phyloP scores from a whole-genome alignment of 768 basidiomycete genomes.

The Hygrophorus russula region DNA sequence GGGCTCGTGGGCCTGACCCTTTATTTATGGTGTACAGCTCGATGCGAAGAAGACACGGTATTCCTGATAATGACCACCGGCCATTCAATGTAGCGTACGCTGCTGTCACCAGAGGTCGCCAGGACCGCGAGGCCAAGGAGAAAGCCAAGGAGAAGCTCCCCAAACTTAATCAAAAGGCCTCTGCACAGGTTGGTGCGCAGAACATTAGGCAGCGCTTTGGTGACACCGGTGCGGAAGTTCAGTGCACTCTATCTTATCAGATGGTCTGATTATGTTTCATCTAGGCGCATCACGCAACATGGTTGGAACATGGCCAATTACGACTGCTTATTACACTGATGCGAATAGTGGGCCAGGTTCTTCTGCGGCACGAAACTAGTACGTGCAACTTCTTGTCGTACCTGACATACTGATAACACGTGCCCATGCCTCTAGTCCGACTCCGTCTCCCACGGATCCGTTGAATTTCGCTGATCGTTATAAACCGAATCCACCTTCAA shows the following conservation, averaged over 20 bases:
- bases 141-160: conserved; percentile 21
- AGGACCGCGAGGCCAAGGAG: conserved; percentile 28
- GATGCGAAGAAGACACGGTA: conserved; percentile 69
- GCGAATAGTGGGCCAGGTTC: too few species aligned
- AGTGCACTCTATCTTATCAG: neutral
- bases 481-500: conserved; percentile 19
- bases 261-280: neutral
- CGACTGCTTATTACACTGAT: too few species aligned
- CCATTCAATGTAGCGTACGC: conserved; percentile 86
- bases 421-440: neutral
- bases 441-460: conserved; percentile 9
- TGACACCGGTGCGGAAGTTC: conserved; percentile 13
- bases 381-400: neutral
- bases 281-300: neutral
- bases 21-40: conserved; percentile 39
- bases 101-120: conserved; percentile 46
- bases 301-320: neutral
- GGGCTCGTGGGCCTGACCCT: conserved; percentile 11
- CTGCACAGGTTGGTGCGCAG: conserved; percentile 23
- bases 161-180: conserved; percentile 22
- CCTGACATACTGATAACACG: neutral
- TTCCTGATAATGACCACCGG: conserved; percentile 72
- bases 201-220: conserved; percentile 34
- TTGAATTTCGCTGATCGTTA: conserved; percentile 26
- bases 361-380: neutral